Conservation (phyloP, 371 early-diverging fungal species). For the Syncephalastrum sp. region DNA sequence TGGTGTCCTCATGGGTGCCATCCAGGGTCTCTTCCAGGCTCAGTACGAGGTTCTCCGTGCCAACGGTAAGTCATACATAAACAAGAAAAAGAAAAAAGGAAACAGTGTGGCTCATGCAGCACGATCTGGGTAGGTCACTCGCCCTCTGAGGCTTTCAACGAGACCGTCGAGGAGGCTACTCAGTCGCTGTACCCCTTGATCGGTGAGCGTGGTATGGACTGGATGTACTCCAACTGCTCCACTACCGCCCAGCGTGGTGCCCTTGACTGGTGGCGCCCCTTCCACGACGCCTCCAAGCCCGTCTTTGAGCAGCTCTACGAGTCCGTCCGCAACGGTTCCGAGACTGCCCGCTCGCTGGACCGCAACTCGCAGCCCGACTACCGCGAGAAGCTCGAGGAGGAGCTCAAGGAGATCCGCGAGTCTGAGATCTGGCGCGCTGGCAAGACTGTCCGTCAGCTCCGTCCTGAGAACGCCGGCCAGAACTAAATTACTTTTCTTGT, state of each 20-base stretch:
- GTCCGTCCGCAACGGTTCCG: conserved; percentile 85
- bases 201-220: conserved; percentile 97
- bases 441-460: conserved; percentile 83
- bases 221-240: conserved; percentile 96
- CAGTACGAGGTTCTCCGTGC: conserved; percentile 97
- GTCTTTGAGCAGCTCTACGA: conserved; percentile 91
- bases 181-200: conserved; percentile 96
- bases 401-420: conserved; percentile 82
- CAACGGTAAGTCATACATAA: conserved; percentile 48
- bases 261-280: conserved; percentile 95
- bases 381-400: conserved; percentile 88
- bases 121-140: conserved; percentile 61
- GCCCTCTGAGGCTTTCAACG: conserved; percentile 98
- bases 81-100: conserved; percentile 1
- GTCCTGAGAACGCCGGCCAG: conserved; percentile 73
- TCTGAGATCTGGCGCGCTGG: conserved; percentile 76
- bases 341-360: conserved; percentile 85
- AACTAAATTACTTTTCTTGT: conserved; percentile 15
- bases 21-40: conserved; percentile 95
- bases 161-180: conserved; percentile 98
- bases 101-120: not conserved
- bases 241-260: conserved; percentile 96
- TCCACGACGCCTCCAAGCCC: conserved; percentile 92
- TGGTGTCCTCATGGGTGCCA: conserved; percentile 98
- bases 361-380: conserved; percentile 91